phyloP scores from a whole-genome alignment of 2,329 filamentous ascomycete genomes.

The Fusarium sp. region DNA sequence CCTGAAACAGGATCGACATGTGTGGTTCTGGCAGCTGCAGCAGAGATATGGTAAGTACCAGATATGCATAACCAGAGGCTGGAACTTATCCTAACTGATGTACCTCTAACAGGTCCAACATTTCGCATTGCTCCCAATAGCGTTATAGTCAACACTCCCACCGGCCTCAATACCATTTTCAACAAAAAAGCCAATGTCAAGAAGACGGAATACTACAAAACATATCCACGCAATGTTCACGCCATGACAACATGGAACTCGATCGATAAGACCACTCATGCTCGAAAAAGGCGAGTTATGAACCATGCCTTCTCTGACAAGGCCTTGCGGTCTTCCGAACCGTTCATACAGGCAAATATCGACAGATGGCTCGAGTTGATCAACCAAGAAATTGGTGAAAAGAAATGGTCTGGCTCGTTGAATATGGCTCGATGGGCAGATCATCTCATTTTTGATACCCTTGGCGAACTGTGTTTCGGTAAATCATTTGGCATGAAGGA shows the following conservation, averaged over 20 bases:
- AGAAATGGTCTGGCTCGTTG: conserved; percentile 14
- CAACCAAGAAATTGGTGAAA: conserved; percentile 17
- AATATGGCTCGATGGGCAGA: conserved; percentile 42
- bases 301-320: conserved; percentile 39
- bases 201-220: conserved; percentile 43
- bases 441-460: conserved; percentile 40
- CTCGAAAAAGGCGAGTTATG: conserved; percentile 38
- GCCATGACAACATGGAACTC: conserved; percentile 40
- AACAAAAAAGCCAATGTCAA: conserved; percentile 40
- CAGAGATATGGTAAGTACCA: conserved; percentile 33
- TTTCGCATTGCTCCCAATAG: conserved; percentile 39
- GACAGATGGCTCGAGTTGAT: conserved; percentile 35
- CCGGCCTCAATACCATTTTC: conserved; percentile 36
- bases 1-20: conserved; percentile 32
- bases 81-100: not conserved
- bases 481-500: conserved; percentile 42
- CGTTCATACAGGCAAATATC: conserved; percentile 27
- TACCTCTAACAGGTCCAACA: conserved; percentile 19
- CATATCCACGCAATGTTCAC: conserved; percentile 30
- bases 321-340: conserved; percentile 30
- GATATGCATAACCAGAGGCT: not conserved
- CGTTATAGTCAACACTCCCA: conserved; percentile 39
- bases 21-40: conserved; percentile 39
- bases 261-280: conserved; percentile 33
- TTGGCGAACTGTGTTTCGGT: conserved; percentile 42